A percentile compares a stretch with the other conserved stretches of the same genome.
These are phyloP conservation scores for Sporothrix protearum DNA, from an alignment of 2,329 filamentous ascomycete species.

Conservation along the genomic window DNA sequence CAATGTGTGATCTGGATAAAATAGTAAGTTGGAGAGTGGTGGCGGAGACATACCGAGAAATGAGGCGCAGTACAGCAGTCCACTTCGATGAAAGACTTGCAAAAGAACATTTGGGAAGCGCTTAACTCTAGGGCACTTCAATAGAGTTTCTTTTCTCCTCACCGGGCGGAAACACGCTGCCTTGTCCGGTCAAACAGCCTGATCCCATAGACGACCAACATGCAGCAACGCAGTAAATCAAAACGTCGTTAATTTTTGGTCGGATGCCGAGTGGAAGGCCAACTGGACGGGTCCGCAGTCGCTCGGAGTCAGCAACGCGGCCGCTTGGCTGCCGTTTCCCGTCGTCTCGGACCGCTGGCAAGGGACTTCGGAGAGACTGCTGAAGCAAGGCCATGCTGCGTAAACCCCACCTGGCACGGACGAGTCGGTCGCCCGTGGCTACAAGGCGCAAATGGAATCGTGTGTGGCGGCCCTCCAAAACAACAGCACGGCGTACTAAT, in stretches of 20 bases:
- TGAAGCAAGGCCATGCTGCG: slow-evolving; percentile 35
- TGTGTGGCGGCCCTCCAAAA: slow-evolving; percentile 32
- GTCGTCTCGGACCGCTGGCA: slow-evolving; percentile 34
- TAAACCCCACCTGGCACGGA: slow-evolving; percentile 37
- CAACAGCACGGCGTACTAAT: slow-evolving; percentile 37
- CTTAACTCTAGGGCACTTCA: neutral
- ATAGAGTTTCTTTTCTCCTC: neutral
- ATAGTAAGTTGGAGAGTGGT: neutral
- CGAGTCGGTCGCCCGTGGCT: slow-evolving; percentile 39
- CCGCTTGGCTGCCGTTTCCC: slow-evolving; percentile 37
- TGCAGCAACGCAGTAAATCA: neutral
- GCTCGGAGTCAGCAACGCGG: slow-evolving; percentile 33
- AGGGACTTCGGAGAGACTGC: slow-evolving; percentile 32
- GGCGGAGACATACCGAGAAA: neutral
- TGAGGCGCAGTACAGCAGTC: neutral
- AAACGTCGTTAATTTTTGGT: too few relatives aligned
- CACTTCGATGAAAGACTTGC: too few relatives aligned
- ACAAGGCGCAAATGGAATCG: slow-evolving; percentile 37
- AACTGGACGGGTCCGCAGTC: slow-evolving; percentile 35
- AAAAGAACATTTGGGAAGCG: neutral
- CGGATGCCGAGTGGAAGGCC: slow-evolving; percentile 30
- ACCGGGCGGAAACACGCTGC: neutral
- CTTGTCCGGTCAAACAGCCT: neutral
- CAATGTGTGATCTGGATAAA: neutral
- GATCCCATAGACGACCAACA: neutral